Conservation (phyloP, 1,139 yeast genomes). For the Meyerozyma carpophila region DNA sequence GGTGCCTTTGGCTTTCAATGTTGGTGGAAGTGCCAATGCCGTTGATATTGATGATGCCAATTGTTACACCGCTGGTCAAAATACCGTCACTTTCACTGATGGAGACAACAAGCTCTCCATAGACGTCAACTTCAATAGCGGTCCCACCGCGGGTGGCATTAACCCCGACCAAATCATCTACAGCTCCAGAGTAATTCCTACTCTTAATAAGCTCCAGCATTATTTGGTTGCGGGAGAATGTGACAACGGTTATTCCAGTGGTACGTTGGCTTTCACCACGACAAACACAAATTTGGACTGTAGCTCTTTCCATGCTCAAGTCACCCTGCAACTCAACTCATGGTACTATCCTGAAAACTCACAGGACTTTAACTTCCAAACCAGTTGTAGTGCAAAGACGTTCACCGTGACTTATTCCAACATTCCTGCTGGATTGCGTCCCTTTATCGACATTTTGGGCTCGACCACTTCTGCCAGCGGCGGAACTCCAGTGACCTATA, state of each 20-base stretch:
- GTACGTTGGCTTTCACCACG: conserved; percentile 17
- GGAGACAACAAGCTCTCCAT: conserved; percentile 18
- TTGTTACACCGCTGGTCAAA: conserved; percentile 17
- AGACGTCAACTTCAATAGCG: conserved; percentile 11
- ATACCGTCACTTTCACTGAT: conserved; percentile 23
- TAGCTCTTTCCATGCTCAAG: conserved; percentile 13
- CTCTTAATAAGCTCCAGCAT: conserved; percentile 12
- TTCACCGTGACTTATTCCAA: conserved; percentile 13
- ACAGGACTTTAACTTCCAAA: conserved; percentile 5
- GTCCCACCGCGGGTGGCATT: not conserved
- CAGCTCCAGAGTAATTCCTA: conserved; percentile 9
- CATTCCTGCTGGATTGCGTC: conserved; percentile 28
- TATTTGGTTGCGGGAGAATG: conserved; percentile 18
- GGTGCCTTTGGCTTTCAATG: conserved; percentile 24
- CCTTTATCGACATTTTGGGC: conserved; percentile 19
- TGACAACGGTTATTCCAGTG: conserved; percentile 18
- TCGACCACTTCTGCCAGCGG: conserved; percentile 1
- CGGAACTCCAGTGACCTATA: conserved; percentile 3
- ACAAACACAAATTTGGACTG: conserved; percentile 17
- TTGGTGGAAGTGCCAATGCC: conserved; percentile 17
- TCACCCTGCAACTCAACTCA: conserved; percentile 17
- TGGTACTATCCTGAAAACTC: conserved; percentile 17
- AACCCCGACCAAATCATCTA: not conserved
- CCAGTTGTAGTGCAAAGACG: conserved; percentile 12
- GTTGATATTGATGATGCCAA: conserved; percentile 18